These are phyloP conservation scores for Boletus coffeatus DNA, from an alignment of 1,284 basidiomycete species.

Conservation along the genomic window DNA sequence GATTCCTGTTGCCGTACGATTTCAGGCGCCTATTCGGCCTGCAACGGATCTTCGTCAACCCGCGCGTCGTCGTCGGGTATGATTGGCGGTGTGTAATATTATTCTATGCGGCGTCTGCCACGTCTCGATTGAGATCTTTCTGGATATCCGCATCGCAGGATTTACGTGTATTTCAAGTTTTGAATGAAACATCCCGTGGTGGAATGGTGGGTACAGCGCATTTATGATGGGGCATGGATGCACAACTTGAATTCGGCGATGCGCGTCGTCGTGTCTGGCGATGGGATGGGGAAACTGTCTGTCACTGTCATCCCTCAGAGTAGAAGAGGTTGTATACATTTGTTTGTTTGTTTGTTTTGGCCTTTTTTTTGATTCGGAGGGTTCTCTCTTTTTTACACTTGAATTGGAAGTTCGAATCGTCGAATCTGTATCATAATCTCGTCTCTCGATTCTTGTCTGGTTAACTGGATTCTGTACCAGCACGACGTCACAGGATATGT, in stretches of 20 bases:
- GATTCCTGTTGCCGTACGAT: slow-evolving; percentile 52
- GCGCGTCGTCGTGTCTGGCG: slow-evolving; percentile 1
- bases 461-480: too few relatives aligned
- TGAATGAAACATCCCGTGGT: slow-evolving; percentile 39
- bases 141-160: slow-evolving; percentile 13
- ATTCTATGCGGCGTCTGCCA: background rate
- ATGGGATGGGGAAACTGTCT: slow-evolving; percentile 18
- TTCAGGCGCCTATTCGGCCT: slow-evolving; percentile 42
- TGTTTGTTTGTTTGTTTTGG: background rate
- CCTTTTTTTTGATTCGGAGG: too few relatives aligned
- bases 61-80: slow-evolving; percentile 22
- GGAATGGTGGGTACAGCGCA: slow-evolving; percentile 39
- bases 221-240: slow-evolving; percentile 37
- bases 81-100: slow-evolving; percentile 14
- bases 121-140: background rate
- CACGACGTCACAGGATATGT: too few relatives aligned
- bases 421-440: too few relatives aligned
- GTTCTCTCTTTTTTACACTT: too few relatives aligned
- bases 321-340: background rate
- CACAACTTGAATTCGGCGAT: slow-evolving; percentile 30
- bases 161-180: slow-evolving; percentile 43
- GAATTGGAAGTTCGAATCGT: too few relatives aligned
- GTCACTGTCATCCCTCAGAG: slow-evolving; percentile 8
- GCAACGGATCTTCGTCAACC: slow-evolving; percentile 24
- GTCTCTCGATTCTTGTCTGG: too few relatives aligned